Evolutionary conservation across 1,284 basidiomycete genomes (phyloP), one percentile per base, ranked within the genome.

Genomic region (Hymenochaete sp.): DNA sequence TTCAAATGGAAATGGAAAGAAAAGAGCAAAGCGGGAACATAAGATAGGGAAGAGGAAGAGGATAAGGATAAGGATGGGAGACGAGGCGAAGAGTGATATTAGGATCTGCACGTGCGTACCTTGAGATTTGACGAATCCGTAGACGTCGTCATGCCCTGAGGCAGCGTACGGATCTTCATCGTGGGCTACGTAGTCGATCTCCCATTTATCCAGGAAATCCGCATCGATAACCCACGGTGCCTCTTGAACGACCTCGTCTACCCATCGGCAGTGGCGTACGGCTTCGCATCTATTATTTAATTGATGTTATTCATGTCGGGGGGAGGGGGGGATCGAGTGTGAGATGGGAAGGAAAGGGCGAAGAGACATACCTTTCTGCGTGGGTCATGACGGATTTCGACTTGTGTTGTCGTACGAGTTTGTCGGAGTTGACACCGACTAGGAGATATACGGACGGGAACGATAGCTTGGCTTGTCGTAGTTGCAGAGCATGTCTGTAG

Each of bases 141-240:
- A 98, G 0, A 96, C 87, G 60, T 98, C 95, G 26, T 86, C 81
- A 48, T 79, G 72, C 1, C 80, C 84, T 26, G 72, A 76, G 39
- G 78, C 67, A 5, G 74, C 75, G 56, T 96, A 96, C 0, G 90
- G 87, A 45, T 77, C 77, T 59, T 95, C 91, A 57, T 97, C 93
- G 58, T 98, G 95, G 1, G 95, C 93, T 39, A 98, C 87, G 59
- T 97, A 98, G 62, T 98, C 95, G 52, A 98, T 93, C 61, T 83
- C 63, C 62, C 86, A 79, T 59, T 83, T 82, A 44, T 88, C 76
- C 36, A 98, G 57, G 58, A 96, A 96, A 1, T 72, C 81, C 51
- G 82, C 73, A 55, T 86, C 81, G 48, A 98, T 73, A 31, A 91
- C 72, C 96, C 95, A 98, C 1, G 96, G 95, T 3, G 87, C 90